Base-by-base conservation (phyloP, 345 rosid genomes). In the Reutealis trisperma region DNA sequence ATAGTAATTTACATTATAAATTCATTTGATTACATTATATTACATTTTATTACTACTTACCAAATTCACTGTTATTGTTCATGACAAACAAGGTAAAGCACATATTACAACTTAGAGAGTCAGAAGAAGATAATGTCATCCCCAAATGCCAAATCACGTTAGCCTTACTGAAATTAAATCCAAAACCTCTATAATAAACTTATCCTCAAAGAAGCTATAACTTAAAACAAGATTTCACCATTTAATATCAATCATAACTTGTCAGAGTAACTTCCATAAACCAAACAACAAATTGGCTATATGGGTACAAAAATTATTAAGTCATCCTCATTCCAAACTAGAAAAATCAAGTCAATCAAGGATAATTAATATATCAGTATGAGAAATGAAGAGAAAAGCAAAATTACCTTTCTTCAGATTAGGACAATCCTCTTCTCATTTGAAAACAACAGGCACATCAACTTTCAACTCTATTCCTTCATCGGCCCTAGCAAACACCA, bases 401-500 rank as follows among this genome's bases (percentile, higher is more conserved):
- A 76, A 55, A 15, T 13, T 77, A 93, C 97, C 99, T 92, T 95
- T 95, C 82, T 81, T 86, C 37, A 93, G 79, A 82, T 97, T 97
- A n/a, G 87, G 93, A 52, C 90, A 89, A 73, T 78, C 70, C 32
- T 92, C 97, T 69, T 87, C 88, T 67, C 99, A 98, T 84, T 87
- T 93, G 86, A 87, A 90, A 77, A 90, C 88, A 83, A 95, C 66
- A 18, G 98, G 98, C 79, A 93, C 95, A 79, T 91, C 92, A 84
- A 93, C 93, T 83, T 90, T 90, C 86, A 95, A 62, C 61, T 79
- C 75, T 2, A 88, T 87, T 8, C 94, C 98, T 9, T 90, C 91
- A 69, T 92, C 86, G 15, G 97, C 98, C 99, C 96, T 92, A 49
- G 91, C 92, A 62, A 95, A 90, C 16, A 93, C 97, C 87, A 95